These are phyloP conservation scores for Pezicula neosporulosa DNA, from an alignment of 2,329 filamentous ascomycete species.

Conservation along the genomic window DNA sequence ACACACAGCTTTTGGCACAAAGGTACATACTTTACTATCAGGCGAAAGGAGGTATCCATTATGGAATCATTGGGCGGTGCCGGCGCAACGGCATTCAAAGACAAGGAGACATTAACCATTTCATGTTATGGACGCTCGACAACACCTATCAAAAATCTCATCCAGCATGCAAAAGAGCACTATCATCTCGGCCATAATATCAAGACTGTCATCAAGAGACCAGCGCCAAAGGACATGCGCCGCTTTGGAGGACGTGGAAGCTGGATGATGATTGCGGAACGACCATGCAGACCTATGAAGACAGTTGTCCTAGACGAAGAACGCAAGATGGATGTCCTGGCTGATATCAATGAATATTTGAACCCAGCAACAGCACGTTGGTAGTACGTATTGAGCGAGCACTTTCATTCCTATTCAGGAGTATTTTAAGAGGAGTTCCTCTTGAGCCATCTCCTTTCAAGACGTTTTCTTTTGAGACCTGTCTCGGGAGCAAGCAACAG, in stretches of 20 bases:
- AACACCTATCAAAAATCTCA: slow-evolving; percentile 52
- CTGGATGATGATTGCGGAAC: slow-evolving; percentile 55
- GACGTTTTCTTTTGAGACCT: no score
- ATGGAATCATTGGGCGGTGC: slow-evolving; percentile 15
- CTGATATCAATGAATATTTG: slow-evolving; percentile 76
- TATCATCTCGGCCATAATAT: slow-evolving; percentile 50
- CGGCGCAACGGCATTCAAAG: slow-evolving; percentile 36
- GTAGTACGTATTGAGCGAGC: slow-evolving; percentile 54
- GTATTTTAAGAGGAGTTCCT: no score
- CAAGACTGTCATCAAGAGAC: slow-evolving; percentile 56
- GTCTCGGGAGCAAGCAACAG: no score
- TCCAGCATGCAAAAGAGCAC: slow-evolving; percentile 48
- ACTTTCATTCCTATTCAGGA: no score
- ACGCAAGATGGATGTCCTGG: slow-evolving; percentile 63
- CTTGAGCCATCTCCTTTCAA: no score
- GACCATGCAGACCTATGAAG: slow-evolving; percentile 67
- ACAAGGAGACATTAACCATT: slow-evolving; percentile 49
- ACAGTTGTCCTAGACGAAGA: slow-evolving; percentile 70
- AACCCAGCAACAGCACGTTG: slow-evolving; percentile 66
- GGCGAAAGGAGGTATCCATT: slow-evolving; percentile 17
- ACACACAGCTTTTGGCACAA: slow-evolving; percentile 51
- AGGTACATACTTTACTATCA: slow-evolving; percentile 46
- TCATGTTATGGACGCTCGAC: slow-evolving; percentile 49
- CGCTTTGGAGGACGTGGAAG: slow-evolving; percentile 39
- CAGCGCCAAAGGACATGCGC: slow-evolving; percentile 42